Evolutionary conservation across 2,329 filamentous ascomycete species (phyloP), one percentile per base, ranked within the genome.

Genomic region (Cercospora janseana): DNA sequence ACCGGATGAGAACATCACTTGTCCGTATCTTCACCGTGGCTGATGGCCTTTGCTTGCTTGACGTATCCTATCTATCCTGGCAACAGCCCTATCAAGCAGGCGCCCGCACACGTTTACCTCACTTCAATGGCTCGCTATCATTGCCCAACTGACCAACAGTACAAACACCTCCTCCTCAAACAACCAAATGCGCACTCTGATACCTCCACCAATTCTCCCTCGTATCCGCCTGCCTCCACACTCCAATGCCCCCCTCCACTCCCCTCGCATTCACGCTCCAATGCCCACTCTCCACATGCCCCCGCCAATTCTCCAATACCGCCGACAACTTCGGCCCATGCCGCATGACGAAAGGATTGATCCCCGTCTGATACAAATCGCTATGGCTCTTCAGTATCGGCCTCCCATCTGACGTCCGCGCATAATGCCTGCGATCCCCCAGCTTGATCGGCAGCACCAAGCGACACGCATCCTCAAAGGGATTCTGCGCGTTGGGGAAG

Each of bases 391-490:
- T 59, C 29, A 59, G 51, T 28, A 66, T 66, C 1, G 62, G 57
- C 23, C 57, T 53, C 37, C 61, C 61, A 42, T 67, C 65, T 7
- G 59, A 60, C 4, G 64, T 67, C 23, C 62, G 47, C 3, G 64
- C 65, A 43, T 65, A 65, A 29, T 47, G 44, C 23, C 54, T 42
- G 40, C 63, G 62, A 15, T 52, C 59, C 10, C 63, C 64, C 1
- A 68, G 46, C 4, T 56, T 54, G 35, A 67, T 65, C 2, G 65
- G 65, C 16, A 68, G 45, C 0, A 67, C 63, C 15, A 68, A 52
- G 8, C 63, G 55, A 44, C 64, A 67, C 4, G 62, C 63, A 46
- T 68, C 65, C 27, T 68, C 64, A 49, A 67, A 67, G 4, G 65
- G 63, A 28, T 67, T 66, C 27, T 63, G 59, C 2, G 62, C 63